Percentiles rank a stretch among this genome's conserved stretches.
Conservation (phyloP, 1,139 yeast species). For the Scheffersomyces quercinus region DNA sequence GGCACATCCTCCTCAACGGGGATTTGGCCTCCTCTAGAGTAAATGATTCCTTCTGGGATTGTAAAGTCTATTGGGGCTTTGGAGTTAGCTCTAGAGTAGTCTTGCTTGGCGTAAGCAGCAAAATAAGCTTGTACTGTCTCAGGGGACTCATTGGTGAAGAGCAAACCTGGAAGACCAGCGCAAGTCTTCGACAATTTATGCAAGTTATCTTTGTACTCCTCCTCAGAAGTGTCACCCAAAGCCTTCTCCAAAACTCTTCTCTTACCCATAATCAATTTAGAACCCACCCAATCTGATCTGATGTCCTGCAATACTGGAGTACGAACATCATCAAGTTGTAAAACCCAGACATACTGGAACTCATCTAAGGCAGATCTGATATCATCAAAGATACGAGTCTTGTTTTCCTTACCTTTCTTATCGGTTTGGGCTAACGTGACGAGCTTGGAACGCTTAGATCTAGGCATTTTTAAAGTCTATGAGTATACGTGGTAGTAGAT, state of each 20-base stretch:
- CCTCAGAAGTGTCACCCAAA: slow-evolving; percentile 81
- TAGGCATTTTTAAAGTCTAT: slow-evolving; percentile 64
- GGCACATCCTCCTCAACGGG: slow-evolving; percentile 92
- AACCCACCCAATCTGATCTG: slow-evolving; percentile 89
- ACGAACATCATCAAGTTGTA: slow-evolving; percentile 88
- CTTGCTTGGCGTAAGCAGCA: slow-evolving; percentile 71
- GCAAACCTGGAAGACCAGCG: slow-evolving; percentile 79
- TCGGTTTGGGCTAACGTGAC: slow-evolving; percentile 97
- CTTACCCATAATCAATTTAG: slow-evolving; percentile 85
- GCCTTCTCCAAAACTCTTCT: slow-evolving; percentile 93
- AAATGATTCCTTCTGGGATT: slow-evolving; percentile 86
- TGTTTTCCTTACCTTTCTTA: slow-evolving; percentile 91
- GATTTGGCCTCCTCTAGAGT: slow-evolving; percentile 93
- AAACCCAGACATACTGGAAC: slow-evolving; percentile 78
- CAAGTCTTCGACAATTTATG: slow-evolving; percentile 61
- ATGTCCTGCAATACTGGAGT: slow-evolving; percentile 94
- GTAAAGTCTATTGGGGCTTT: slow-evolving; percentile 79
- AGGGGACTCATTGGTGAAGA: slow-evolving; percentile 85
- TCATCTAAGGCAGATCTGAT: slow-evolving; percentile 80
- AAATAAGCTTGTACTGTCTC: slow-evolving; percentile 86
- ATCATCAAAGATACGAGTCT: slow-evolving; percentile 87
- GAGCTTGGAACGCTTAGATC: slow-evolving; percentile 90
- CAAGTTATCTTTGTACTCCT: slow-evolving; percentile 85
- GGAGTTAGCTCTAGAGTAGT: slow-evolving; percentile 88
- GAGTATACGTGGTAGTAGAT: neutral